Conservation (phyloP, 2,329 filamentous ascomycete genomes). For the Diatrype stigma region DNA sequence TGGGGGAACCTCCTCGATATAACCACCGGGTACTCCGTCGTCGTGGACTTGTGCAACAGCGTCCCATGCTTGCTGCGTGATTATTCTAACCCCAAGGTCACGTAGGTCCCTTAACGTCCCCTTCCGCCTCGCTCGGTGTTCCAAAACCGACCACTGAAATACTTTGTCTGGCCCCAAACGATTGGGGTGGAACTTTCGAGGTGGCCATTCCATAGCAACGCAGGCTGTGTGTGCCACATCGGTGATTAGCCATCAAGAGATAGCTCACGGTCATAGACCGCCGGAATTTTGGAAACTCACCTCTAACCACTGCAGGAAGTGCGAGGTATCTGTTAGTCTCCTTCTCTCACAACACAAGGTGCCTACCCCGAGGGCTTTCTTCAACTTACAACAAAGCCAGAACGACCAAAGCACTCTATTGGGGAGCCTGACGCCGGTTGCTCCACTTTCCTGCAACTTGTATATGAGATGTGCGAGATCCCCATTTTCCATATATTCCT, state of each 20-base stretch:
- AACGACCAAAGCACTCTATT: constrained; percentile 15
- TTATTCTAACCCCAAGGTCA: background rate
- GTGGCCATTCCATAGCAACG: background rate
- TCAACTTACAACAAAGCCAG: constrained; percentile 16
- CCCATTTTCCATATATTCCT: constrained; percentile 18
- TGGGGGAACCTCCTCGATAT: background rate
- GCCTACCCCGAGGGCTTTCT: background rate
- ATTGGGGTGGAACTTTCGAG: background rate
- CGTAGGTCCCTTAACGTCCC: background rate
- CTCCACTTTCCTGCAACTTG: constrained; percentile 8
- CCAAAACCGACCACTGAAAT: background rate
- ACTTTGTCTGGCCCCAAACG: background rate
- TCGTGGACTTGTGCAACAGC: background rate
- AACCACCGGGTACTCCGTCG: background rate
- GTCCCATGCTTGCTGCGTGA: background rate
- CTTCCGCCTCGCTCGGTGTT: background rate
- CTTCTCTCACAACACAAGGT: constrained; percentile 7
- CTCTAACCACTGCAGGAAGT: constrained; percentile 1
- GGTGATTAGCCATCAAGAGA: background rate
- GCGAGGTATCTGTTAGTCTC: constrained; percentile 18
- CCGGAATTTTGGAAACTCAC: background rate
- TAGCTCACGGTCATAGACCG: too few species aligned
- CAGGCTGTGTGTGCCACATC: background rate
- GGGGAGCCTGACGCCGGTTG: constrained; percentile 3
- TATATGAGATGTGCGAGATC: constrained; percentile 9